Evolutionary conservation across 352 stramenopile genomes (phyloP), one percentile per base, ranked within the genome.

Genomic region (Phytophthora agathidicida): DNA sequence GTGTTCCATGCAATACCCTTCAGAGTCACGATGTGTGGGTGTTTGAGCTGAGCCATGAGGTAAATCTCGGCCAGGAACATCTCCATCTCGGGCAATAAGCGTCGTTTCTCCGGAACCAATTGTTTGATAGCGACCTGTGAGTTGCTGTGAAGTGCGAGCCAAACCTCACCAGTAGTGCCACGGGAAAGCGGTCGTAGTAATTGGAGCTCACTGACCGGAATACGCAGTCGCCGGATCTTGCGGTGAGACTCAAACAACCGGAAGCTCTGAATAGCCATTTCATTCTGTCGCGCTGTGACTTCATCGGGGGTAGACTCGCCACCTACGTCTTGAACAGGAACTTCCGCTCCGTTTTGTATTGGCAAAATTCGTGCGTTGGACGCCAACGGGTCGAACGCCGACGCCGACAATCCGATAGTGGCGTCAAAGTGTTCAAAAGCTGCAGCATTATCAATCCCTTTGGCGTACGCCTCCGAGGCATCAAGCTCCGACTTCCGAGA

Each of bases 41-140:
- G 82, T 38, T 82, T 75, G 7, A 94, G 66, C 48, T 88, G 77
- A 7, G 75, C 73, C 44, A 92, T 68, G 58, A 94, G 68, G 55
- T 91, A 91, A 28, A 90, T 79, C 33, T 95, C 82, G 17, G 71
- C 79, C 7, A 89, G 73, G 52, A 93, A 91, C 56, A 86, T 77
- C 60, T 88, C 76, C 46, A 88, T 89, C 35, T 85, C 75, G n/a
- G 70, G 80, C 7, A 86, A 38, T 11, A 82, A 51, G 11, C 75
- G 68, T 13, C 81, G 70, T 39, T 88, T 85, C 33, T 68, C 60
- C 7, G 73, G 57, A 13, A 84, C 36, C 38, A 94, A 50, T 60
- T 92, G 81, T 60, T 92, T 94, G 10, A 92, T 68, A 0, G 80
- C 85, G 0, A 91, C 79, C 10, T 80, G 63, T 2, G 63, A 52